A percentile compares a stretch with the other conserved stretches of the same genome.
Evolutionary conservation across 257 asterid species (phyloP).

Genomic region (Euphrasia confusa): DNA sequence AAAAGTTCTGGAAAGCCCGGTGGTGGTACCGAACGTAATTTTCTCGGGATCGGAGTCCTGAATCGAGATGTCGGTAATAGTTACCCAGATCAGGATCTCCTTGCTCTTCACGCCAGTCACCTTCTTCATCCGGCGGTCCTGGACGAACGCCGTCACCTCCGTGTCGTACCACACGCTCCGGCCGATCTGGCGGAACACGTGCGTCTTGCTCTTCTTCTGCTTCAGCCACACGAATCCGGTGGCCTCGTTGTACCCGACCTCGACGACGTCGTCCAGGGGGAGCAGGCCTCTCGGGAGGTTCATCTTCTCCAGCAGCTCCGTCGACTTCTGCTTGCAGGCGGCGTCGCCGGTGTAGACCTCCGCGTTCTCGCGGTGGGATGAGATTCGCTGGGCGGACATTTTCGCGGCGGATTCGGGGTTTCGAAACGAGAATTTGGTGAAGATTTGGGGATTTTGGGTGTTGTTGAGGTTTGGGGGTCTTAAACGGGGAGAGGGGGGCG

Average conservation of each 20-base stretch:
- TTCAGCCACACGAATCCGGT: slow-evolving; percentile 70
- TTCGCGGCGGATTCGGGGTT: background rate
- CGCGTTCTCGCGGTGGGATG: slow-evolving; percentile 51
- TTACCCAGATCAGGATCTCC: slow-evolving; percentile 70
- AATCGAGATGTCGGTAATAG: slow-evolving; percentile 47
- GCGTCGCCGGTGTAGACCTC: slow-evolving; percentile 49
- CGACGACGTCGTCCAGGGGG: slow-evolving; percentile 51
- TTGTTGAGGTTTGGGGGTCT: slow-evolving; percentile 1
- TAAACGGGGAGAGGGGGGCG: background rate
- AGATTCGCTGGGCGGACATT: slow-evolving; percentile 43
- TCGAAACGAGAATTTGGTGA: background rate
- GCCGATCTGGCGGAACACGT: slow-evolving; percentile 41
- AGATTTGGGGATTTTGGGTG: background rate
- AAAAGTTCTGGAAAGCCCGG: slow-evolving; percentile 56
- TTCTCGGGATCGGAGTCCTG: slow-evolving; percentile 41
- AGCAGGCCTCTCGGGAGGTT: slow-evolving; percentile 59
- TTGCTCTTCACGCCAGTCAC: slow-evolving; percentile 72
- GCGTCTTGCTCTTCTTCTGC: slow-evolving; percentile 54
- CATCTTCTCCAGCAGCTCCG: slow-evolving; percentile 50
- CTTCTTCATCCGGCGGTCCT: slow-evolving; percentile 61
- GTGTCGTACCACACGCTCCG: slow-evolving; percentile 59
- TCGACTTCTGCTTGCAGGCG: slow-evolving; percentile 53
- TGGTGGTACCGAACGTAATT: slow-evolving; percentile 44
- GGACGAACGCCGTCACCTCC: slow-evolving; percentile 59
- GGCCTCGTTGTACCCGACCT: slow-evolving; percentile 54